These are phyloP conservation scores for Arthrobotrys sphaeroides DNA, from an alignment of 2,329 filamentous ascomycete species.

Conservation along the genomic window DNA sequence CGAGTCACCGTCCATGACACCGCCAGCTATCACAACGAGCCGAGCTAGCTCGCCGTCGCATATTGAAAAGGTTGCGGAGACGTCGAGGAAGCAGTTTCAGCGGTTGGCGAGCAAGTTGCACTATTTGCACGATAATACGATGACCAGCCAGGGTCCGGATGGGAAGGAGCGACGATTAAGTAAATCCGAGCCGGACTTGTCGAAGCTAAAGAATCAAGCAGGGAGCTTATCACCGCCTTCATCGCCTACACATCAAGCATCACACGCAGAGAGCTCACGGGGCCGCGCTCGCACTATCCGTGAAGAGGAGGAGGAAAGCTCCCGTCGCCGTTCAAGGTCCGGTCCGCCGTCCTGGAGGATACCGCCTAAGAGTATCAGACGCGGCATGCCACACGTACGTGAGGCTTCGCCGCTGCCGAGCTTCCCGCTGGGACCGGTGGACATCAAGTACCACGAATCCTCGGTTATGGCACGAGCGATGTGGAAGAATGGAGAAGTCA, in stretches of 20 bases:
- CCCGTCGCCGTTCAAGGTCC: constrained; percentile 33
- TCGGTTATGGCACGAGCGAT: constrained; percentile 57
- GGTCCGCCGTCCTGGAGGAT: constrained; percentile 51
- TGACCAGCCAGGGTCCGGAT: constrained; percentile 7
- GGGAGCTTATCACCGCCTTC: constrained; percentile 28
- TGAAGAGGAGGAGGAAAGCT: constrained; percentile 12
- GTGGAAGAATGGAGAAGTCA: constrained; percentile 57
- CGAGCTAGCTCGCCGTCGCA: constrained; percentile 44
- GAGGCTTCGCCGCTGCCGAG: constrained; percentile 42
- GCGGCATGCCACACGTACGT: constrained; percentile 46
- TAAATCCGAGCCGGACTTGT: constrained; percentile 45
- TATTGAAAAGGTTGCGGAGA: constrained; percentile 51
- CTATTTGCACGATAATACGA: constrained; percentile 34
- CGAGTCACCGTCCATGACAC: constrained; percentile 47
- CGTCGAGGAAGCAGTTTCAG: constrained; percentile 45
- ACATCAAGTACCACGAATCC: constrained; percentile 50
- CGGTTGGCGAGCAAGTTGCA: constrained; percentile 40
- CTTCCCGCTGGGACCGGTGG: constrained; percentile 49
- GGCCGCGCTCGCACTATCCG: constrained; percentile 29
- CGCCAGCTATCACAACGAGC: constrained; percentile 37
- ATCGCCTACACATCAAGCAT: constrained; percentile 15
- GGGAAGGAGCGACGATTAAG: constrained; percentile 22
- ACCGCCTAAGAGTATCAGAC: constrained; percentile 30
- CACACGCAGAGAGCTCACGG: constrained; percentile 10
- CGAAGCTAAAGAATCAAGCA: constrained; percentile 37